phyloP scores from a whole-genome alignment of 78 protist species.

The Guillardia theta region DNA sequence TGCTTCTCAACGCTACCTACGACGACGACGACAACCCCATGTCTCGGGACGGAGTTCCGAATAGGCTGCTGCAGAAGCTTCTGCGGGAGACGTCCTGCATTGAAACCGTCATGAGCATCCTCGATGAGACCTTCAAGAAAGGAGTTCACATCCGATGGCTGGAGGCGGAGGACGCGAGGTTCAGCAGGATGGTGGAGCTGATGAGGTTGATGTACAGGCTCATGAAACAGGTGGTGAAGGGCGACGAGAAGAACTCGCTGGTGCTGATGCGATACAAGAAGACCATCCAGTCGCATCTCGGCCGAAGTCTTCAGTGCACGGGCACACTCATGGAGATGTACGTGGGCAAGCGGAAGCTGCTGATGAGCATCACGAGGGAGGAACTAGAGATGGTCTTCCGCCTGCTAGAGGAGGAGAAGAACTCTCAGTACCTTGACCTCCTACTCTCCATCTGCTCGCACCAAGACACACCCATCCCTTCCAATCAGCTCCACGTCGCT shows the following conservation, averaged over 20 bases:
- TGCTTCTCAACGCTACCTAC: neutral
- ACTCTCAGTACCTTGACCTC: neutral
- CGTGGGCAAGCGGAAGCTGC: neutral
- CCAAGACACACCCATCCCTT: neutral
- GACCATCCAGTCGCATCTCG: neutral
- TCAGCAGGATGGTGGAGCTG: neutral
- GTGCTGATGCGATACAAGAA: neutral
- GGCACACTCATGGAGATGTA: neutral
- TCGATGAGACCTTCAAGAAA: neutral
- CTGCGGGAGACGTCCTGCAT: neutral
- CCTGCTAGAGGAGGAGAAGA: neutral
- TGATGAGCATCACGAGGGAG: neutral
- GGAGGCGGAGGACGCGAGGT: neutral
- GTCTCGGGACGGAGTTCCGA: neutral
- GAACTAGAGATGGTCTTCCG: neutral
- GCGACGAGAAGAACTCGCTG: neutral
- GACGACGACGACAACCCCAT: neutral
- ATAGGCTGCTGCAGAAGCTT: neutral
- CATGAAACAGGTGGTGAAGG: constrained; percentile 1
- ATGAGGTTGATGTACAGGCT: neutral
- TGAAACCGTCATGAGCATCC: neutral
- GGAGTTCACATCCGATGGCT: neutral
- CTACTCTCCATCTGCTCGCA: neutral
- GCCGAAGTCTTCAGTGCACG: neutral
- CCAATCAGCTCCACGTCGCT: neutral